These are phyloP conservation scores for Gnetum montanum DNA, from an alignment of 75 land plant genomes.

Conservation along the genomic window DNA sequence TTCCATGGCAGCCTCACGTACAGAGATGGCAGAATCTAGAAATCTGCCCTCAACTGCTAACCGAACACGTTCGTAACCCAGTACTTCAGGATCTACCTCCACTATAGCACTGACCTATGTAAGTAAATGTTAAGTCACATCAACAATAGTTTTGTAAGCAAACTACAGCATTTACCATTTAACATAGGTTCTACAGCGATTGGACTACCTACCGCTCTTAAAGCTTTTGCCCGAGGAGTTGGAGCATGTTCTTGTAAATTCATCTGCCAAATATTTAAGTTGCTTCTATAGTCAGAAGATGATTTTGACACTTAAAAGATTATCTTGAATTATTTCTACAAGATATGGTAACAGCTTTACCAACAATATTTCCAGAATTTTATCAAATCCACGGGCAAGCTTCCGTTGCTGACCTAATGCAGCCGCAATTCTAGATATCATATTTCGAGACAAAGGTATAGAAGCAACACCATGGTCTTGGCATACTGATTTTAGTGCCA, in stretches of 20 bases:
- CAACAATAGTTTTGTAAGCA: conserved; percentile 5
- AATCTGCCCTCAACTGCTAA: conserved; percentile 97
- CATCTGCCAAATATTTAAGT: conserved; percentile 63
- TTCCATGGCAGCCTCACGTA: conserved; percentile 97
- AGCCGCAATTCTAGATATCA: conserved; percentile 60
- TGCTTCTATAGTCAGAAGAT: conserved; percentile 1
- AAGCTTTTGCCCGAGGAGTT: conserved; percentile 84
- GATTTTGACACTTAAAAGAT: background rate
- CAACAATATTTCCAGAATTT: conserved; percentile 69
- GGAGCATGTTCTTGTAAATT: conserved; percentile 89
- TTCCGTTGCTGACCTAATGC: conserved; percentile 84
- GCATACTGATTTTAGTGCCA: conserved; percentile 47
- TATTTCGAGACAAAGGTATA: conserved; percentile 57
- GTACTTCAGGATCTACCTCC: conserved; percentile 95
- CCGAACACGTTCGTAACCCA: conserved; percentile 87
- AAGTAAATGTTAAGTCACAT: conserved; percentile 7
- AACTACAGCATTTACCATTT: too few relatives aligned
- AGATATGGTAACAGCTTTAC: too few relatives aligned
- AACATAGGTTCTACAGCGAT: background rate
- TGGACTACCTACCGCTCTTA: conserved; percentile 74
- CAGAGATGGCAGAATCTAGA: conserved; percentile 95
- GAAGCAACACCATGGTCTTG: conserved; percentile 48
- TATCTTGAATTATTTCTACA: background rate
- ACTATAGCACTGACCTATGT: conserved; percentile 89
- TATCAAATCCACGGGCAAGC: conserved; percentile 92